These are phyloP conservation scores for Eucalyptus tenuipes DNA, from an alignment of 345 rosid genomes.

Conservation along the genomic window DNA sequence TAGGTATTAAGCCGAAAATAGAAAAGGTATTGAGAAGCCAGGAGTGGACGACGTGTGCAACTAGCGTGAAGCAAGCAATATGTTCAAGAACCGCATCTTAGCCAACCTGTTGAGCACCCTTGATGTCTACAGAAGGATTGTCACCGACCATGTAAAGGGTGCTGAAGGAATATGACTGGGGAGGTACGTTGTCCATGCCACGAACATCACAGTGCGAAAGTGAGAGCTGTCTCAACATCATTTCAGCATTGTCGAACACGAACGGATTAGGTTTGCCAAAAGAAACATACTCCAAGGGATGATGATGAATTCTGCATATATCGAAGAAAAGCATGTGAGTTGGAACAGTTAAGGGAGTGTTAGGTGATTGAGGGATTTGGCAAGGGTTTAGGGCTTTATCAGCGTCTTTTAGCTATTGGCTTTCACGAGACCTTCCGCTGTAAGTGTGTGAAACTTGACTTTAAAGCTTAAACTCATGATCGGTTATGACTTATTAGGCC, in stretches of 20 bases:
- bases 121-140: conserved; percentile 75
- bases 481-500: neutral
- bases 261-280: conserved; percentile 78
- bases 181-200: neutral
- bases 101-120: conserved; percentile 67
- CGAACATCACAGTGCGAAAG: neutral
- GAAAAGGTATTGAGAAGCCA: neutral
- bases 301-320: conserved; percentile 43
- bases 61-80: neutral
- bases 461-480: neutral
- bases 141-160: conserved; percentile 81
- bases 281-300: conserved; percentile 42
- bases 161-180: conserved; percentile 22
- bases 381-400: neutral
- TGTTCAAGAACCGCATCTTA: neutral
- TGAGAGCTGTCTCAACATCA: conserved; percentile 28
- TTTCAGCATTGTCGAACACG: conserved; percentile 59
- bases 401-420: neutral
- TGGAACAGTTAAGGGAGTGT: neutral
- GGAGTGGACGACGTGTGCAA: neutral
- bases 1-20: neutral
- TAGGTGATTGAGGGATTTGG: neutral
- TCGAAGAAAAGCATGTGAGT: neutral
- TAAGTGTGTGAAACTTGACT: neutral
- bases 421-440: neutral